A percentile compares a stretch with the other conserved stretches of the same genome.
These are phyloP conservation scores for Emericellopsis atlantica DNA, from an alignment of 2,329 filamentous ascomycete species.

Conservation along the genomic window DNA sequence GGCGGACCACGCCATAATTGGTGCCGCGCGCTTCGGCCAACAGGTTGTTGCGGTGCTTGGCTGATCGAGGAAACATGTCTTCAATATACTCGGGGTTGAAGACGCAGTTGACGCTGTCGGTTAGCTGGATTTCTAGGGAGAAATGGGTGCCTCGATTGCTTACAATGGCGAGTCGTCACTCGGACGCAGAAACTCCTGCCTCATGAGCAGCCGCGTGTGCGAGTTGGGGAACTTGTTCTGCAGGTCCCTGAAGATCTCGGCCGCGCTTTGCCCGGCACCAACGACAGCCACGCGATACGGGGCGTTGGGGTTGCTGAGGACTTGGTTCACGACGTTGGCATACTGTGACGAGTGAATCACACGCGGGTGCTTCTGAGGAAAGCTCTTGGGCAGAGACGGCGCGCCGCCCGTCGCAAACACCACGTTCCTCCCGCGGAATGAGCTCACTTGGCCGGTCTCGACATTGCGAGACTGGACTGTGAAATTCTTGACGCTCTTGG, in stretches of 20 bases:
- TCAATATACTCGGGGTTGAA: conserved; percentile 86
- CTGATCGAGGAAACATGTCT: conserved; percentile 55
- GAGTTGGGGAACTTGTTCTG: conserved; percentile 73
- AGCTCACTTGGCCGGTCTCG: conserved; percentile 38
- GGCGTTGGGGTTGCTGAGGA: conserved; percentile 41
- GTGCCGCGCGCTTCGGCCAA: conserved; percentile 66
- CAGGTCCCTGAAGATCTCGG: conserved; percentile 89
- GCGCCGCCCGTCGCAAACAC: conserved; percentile 45
- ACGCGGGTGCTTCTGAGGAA: conserved; percentile 57
- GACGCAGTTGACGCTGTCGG: conserved; percentile 73
- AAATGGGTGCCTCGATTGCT: conserved; percentile 19
- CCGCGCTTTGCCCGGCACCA: conserved; percentile 82
- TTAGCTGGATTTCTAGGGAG: background rate
- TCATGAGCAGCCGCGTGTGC: conserved; percentile 66
- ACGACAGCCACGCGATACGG: conserved; percentile 71
- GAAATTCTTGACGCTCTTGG: conserved; percentile 47
- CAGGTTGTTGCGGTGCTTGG: conserved; percentile 45
- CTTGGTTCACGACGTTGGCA: conserved; percentile 46
- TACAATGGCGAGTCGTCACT: conserved; percentile 95
- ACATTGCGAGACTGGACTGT: conserved; percentile 52
- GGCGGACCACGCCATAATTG: conserved; percentile 88
- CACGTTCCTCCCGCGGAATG: conserved; percentile 52
- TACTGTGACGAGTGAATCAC: conserved; percentile 88
- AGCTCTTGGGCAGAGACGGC: conserved; percentile 56
- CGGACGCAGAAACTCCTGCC: conserved; percentile 70